Evolutionary conservation across 345 rosid genomes (phyloP).

Genomic region (thale cress (Arabidopsis thaliana)): TAIR10.1 NC_003071.7:16938501-16939000

Average conservation of each 20-base stretch:
- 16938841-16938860: not conserved
- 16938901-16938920: not conserved
- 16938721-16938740: not conserved
- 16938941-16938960: constrained; percentile 25
- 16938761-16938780: not conserved
- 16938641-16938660: no score
- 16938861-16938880: not conserved
- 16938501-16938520: not conserved
- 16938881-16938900: not conserved
- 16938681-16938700: not conserved
- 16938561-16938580: not conserved
- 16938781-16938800: not conserved
- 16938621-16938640: no score
- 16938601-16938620: no score
- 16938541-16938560: not conserved
- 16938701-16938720: not conserved
- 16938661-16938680: no score
- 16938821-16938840: not conserved
- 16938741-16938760: not conserved
- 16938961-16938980: constrained; percentile 28
- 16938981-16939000: not conserved
- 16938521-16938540: not conserved
- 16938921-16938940: not conserved
- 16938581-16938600: not conserved
- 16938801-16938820: not conserved